phyloP scores from a whole-genome alignment of 129 eudicot genomes.

The Scalesia atractyloides region DNA sequence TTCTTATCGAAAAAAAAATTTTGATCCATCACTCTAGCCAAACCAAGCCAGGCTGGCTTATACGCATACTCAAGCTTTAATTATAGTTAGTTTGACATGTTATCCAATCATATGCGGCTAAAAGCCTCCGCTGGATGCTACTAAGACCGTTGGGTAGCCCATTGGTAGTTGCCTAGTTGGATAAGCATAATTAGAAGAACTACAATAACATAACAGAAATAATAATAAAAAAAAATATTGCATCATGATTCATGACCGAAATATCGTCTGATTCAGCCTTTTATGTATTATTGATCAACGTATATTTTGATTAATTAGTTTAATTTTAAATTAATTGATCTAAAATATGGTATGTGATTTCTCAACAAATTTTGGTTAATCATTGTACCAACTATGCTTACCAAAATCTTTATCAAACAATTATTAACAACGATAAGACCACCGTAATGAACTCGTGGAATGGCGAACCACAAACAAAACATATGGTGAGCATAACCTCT shows the following conservation, averaged over 20 bases:
- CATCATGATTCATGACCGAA: background rate
- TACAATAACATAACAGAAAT: background rate
- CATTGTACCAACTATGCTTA: background rate
- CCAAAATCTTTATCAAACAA: background rate
- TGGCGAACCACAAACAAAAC: no score
- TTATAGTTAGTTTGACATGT: background rate
- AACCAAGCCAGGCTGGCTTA: no score
- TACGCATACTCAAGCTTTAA: background rate
- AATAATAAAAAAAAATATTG: background rate
- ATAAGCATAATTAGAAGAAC: background rate
- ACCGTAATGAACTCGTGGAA: no score
- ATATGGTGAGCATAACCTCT: no score
- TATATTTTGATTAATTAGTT: conserved; percentile 1
- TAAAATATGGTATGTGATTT: background rate
- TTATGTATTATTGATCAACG: background rate
- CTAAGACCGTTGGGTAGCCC: background rate
- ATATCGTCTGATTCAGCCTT: background rate
- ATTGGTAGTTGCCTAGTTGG: background rate
- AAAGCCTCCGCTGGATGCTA: conserved; percentile 16
- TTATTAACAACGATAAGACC: background rate
- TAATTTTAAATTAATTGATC: background rate
- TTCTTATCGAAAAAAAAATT: no score
- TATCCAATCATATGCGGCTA: conserved; percentile 22
- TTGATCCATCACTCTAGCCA: no score
- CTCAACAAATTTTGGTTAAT: conserved; percentile 5